phyloP scores from a whole-genome alignment of 345 rosid species.

The Arabis hirsuta region DNA sequence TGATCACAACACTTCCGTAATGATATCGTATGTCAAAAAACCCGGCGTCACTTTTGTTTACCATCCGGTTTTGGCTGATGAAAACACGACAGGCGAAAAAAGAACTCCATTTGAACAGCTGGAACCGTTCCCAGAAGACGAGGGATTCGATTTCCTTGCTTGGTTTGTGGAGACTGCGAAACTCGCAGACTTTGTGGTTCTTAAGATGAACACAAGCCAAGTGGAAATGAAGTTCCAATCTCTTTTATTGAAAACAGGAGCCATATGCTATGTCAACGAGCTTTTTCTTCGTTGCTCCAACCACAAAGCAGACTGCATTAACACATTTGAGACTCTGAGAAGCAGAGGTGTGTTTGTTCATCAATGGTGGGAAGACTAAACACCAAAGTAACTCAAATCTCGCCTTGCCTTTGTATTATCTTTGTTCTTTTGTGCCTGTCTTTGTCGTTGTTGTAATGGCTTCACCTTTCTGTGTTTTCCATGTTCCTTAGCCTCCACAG shows the following conservation, averaged over 20 bases:
- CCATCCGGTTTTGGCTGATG: conserved; percentile 68
- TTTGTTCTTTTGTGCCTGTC: conserved; percentile 2
- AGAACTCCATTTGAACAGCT: conserved; percentile 43
- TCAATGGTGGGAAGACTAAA: conserved; percentile 75
- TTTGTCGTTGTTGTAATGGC: too few relatives aligned
- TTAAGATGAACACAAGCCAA: conserved; percentile 70
- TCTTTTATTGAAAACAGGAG: conserved; percentile 57
- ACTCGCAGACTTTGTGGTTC: conserved; percentile 65
- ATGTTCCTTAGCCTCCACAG: conserved; percentile 35
- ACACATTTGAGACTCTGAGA: conserved; percentile 59
- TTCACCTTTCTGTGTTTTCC: conserved; percentile 23
- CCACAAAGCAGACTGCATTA: conserved; percentile 47
- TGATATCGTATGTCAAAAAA: conserved; percentile 61
- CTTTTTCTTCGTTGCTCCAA: conserved; percentile 65
- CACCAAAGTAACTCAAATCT: conserved; percentile 30
- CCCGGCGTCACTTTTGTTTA: conserved; percentile 78
- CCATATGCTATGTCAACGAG: conserved; percentile 70
- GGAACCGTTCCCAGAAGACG: conserved; percentile 58
- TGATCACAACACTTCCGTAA: conserved; percentile 73
- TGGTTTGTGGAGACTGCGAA: conserved; percentile 76
- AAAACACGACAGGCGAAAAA: conserved; percentile 21
- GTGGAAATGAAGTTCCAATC: conserved; percentile 58
- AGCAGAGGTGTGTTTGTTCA: conserved; percentile 75
- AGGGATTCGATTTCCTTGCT: conserved; percentile 60
- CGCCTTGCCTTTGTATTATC: conserved; percentile 27